Conservation (phyloP, 176 grass and related monocot species). For the Ensete glaucum region DNA sequence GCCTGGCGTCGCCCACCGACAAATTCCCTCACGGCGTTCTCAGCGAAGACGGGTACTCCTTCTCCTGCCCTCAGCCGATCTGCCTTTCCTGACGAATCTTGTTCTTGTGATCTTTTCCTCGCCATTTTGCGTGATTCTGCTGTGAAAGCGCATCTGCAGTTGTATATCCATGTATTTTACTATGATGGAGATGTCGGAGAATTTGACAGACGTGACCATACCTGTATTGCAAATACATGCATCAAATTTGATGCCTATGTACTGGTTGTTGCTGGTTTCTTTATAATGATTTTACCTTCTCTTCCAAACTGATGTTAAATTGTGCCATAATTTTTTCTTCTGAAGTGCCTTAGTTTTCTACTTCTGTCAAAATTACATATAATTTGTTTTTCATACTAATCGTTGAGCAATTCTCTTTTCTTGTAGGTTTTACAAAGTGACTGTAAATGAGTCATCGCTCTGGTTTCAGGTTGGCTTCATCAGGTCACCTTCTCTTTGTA, state of each 20-base stretch:
- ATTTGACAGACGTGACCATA: neutral
- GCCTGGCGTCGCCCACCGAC: conserved; percentile 47
- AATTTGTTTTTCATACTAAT: neutral
- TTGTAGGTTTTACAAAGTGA: conserved; percentile 87
- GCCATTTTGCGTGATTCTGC: neutral
- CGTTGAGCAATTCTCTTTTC: conserved; percentile 8
- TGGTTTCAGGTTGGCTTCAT: conserved; percentile 89
- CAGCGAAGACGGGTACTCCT: conserved; percentile 72
- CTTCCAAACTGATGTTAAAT: neutral
- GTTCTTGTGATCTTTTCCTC: neutral
- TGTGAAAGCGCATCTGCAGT: too few species aligned
- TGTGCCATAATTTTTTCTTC: neutral
- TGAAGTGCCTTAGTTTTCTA: neutral
- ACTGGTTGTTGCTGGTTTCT: neutral
- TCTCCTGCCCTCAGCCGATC: neutral
- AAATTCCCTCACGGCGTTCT: conserved; percentile 67
- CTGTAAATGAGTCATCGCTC: conserved; percentile 54
- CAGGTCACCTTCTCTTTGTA: conserved; percentile 26
- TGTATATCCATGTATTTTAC: too few species aligned
- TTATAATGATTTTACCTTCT: neutral
- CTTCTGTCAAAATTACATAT: neutral
- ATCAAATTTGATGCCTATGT: neutral
- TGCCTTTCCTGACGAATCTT: neutral
- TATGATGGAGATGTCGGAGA: too few species aligned
- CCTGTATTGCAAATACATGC: neutral